Percentiles rank a stretch among this genome's conserved stretches.
Conservation (phyloP, 805 yeast genomes). For the Lachancea fermentati region DNA sequence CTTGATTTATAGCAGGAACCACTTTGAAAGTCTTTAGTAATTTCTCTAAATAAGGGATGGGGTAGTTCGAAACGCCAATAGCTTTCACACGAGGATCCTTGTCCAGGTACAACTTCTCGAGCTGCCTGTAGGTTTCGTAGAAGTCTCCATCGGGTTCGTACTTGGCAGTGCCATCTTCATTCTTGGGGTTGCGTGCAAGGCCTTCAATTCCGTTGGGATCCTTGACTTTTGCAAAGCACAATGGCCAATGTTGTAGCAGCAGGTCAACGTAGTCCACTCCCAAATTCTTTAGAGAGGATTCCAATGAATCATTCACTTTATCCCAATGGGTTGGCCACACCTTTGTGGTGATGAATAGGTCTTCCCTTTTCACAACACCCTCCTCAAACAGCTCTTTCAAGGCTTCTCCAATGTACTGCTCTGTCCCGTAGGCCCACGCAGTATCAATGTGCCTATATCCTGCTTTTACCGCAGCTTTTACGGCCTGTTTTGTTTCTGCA, state of each 20-base stretch:
- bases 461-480: conserved; percentile 52
- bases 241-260: conserved; percentile 76
- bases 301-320: conserved; percentile 47
- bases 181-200: conserved; percentile 25
- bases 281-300: conserved; percentile 51
- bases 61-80: conserved; percentile 56
- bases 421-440: conserved; percentile 66
- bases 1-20: conserved; percentile 51
- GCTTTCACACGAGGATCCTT: conserved; percentile 43
- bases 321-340: conserved; percentile 56
- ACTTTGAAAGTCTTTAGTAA: conserved; percentile 40
- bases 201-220: conserved; percentile 23
- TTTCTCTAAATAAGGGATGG: conserved; percentile 35
- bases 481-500: conserved; percentile 45
- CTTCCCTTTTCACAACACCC: conserved; percentile 45
- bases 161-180: conserved; percentile 33
- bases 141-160: conserved; percentile 39
- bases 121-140: conserved; percentile 46
- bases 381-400: conserved; percentile 43
- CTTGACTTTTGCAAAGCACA: conserved; percentile 34
- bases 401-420: conserved; percentile 60
- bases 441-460: conserved; percentile 75
- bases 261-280: conserved; percentile 73
- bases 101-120: conserved; percentile 34
- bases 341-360: conserved; percentile 68